Evolutionary conservation across 495 filamentous ascomycete species (phyloP), one percentile per base, ranked within the genome.

Genomic region (Wilcoxina mikolae): DNA sequence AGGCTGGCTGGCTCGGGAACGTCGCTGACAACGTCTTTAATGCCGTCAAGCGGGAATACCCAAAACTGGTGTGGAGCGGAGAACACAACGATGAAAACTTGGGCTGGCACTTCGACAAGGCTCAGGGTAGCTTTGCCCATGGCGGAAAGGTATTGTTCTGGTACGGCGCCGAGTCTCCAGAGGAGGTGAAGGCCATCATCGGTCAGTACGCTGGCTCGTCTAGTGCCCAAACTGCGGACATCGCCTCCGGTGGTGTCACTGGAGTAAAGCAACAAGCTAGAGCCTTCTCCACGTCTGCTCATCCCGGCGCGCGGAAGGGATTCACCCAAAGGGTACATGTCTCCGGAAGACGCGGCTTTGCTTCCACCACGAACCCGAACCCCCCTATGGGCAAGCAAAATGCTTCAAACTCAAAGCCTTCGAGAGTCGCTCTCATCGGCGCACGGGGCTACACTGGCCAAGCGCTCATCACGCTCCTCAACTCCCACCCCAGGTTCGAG

Each of bases 21-120:
- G 81, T 95, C 26, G 85, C 90, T n/a, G 91, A 98, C 68, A 98
- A 98, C 67, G 84, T 96, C 48, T 95, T 98, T 68, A 81, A 84
- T 47, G 79, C 83, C 51, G 83, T 98, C 65, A 87, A 88, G 73
- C 93, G 90, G 70, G 89, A 95, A 62, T 85, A 86, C 67, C 80
- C 85, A 56, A 88, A 82, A 71, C 77, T 96, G 51, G 81, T 89
- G 29, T 98, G 91, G 90, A 94, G 87, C n/a, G 91, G 95, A 39
- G 88, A 86, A 72, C 83, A 87, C 61, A 85, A 91, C 56, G 91
- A 98, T 58, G 93, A 96, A 76, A 96, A 96, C 68, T 74, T 98
- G 62, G 87, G 85, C 25, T 98, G 91, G 91, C 96, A 96, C 74
- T 95, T 93, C 58, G 90, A 94, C 71, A 95, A 95, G 74, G 84